These are phyloP conservation scores for Penicillium verhagenii DNA, from an alignment of 495 filamentous ascomycete genomes.

Conservation along the genomic window DNA sequence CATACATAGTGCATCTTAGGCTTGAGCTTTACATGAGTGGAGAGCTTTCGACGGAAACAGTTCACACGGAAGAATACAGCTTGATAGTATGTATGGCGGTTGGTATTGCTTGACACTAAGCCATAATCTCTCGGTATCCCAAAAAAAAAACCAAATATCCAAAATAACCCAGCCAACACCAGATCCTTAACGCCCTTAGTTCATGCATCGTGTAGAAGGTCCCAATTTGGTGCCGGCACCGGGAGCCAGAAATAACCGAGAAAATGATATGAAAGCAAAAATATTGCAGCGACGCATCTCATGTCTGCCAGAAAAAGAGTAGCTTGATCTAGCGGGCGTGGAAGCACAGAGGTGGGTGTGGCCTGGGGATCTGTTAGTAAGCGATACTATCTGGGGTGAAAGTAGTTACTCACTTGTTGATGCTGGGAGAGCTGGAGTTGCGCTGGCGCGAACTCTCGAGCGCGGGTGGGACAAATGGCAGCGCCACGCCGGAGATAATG, in stretches of 20 bases:
- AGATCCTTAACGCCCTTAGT: conserved; percentile 7
- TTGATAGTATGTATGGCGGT: not conserved
- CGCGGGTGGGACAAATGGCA: conserved; percentile 48
- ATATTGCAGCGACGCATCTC: not conserved
- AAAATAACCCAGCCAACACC: conserved; percentile 18
- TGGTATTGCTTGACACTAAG: not conserved
- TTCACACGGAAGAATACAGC: too few relatives aligned
- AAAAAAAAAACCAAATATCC: conserved; percentile 7
- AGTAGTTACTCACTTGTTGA: conserved; percentile 35
- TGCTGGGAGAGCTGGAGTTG: conserved; percentile 33
- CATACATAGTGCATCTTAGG: too few relatives aligned
- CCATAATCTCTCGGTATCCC: not conserved
- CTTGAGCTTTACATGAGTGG: not conserved
- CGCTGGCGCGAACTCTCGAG: conserved; percentile 44
- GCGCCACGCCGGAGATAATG: conserved; percentile 41
- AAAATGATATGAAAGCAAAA: not conserved
- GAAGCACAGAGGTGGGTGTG: conserved; percentile 46
- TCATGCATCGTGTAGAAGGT: conserved; percentile 11
- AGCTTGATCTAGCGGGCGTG: conserved; percentile 43
- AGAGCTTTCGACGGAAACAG: too few relatives aligned
- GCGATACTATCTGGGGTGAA: not conserved
- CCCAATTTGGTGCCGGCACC: conserved; percentile 18
- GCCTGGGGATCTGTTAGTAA: conserved; percentile 3
- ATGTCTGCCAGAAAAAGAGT: not conserved
- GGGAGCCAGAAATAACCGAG: conserved; percentile 1